Conservation (phyloP, 345 rosid species). For the Murraya koenigii region DNA sequence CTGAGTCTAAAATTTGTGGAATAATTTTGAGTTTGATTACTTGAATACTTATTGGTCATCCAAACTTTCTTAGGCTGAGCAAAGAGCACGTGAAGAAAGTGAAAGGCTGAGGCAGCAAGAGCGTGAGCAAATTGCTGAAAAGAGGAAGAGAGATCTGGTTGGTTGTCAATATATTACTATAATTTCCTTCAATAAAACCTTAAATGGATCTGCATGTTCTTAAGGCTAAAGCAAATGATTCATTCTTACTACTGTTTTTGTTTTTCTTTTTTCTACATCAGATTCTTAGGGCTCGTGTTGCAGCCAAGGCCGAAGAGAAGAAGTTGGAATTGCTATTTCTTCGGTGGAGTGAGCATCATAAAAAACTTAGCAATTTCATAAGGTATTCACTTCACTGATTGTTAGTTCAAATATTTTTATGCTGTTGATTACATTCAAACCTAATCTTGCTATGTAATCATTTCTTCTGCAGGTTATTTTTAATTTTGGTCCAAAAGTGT, state of each 20-base stretch:
- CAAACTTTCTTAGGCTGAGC: conserved; percentile 62
- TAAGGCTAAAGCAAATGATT: neutral
- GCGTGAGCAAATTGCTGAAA: conserved; percentile 77
- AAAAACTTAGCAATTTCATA: conserved; percentile 86
- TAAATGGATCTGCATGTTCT: conserved; percentile 1
- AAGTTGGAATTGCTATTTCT: conserved; percentile 93
- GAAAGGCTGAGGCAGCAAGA: conserved; percentile 89
- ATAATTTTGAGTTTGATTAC: neutral
- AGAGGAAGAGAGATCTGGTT: conserved; percentile 91
- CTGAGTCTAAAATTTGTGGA: neutral
- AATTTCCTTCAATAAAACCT: neutral
- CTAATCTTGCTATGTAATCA: neutral
- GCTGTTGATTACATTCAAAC: neutral
- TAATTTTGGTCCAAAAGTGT: conserved; percentile 97
- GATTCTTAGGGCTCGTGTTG: conserved; percentile 91
- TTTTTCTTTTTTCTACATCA: conserved; percentile 23
- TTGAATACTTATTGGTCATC: neutral
- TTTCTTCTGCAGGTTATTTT: conserved; percentile 86
- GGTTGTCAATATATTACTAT: conserved; percentile 21
- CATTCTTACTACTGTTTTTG: neutral
- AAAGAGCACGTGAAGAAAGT: conserved; percentile 86
- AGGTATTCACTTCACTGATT: conserved; percentile 43
- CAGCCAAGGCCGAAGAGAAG: conserved; percentile 96
- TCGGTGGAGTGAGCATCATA: conserved; percentile 93
- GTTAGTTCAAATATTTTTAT: neutral